Evolutionary conservation across 352 stramenopile genomes (phyloP).

Genomic region (Phytophthora brassicae): DNA sequence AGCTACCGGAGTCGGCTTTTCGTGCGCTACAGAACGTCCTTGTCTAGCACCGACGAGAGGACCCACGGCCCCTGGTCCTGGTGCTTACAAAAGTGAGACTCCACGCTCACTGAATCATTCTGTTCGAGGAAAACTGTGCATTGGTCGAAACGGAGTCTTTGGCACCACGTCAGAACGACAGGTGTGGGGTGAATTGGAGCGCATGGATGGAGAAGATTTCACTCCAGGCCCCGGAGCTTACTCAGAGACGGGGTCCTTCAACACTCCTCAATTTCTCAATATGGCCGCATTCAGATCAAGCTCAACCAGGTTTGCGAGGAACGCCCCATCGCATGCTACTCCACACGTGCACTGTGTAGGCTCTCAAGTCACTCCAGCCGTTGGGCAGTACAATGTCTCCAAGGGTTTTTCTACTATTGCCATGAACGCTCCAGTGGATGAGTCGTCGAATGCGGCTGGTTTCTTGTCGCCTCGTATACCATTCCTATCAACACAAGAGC

Average conservation of each 20-base stretch:
- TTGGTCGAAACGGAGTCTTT: constrained; percentile 73
- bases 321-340: constrained; percentile 39
- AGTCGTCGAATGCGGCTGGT: constrained; percentile 8
- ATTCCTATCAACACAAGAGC: constrained; percentile 51
- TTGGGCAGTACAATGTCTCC: constrained; percentile 59
- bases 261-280: constrained; percentile 38
- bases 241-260: constrained; percentile 34
- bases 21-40: constrained; percentile 59
- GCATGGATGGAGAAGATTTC: constrained; percentile 44
- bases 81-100: constrained; percentile 64
- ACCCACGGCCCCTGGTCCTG: constrained; percentile 43
- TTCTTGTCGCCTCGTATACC: constrained; percentile 23
- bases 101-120: constrained; percentile 57
- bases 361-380: constrained; percentile 37
- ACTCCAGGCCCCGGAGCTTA: constrained; percentile 69
- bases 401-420: constrained; percentile 22
- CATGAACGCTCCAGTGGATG: neutral
- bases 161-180: constrained; percentile 75
- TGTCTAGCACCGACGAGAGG: constrained; percentile 52
- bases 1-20: constrained; percentile 64
- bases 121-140: constrained; percentile 46
- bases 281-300: constrained; percentile 64
- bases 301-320: constrained; percentile 52
- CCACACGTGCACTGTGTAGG: constrained; percentile 60
- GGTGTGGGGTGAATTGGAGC: constrained; percentile 63